These are phyloP conservation scores for Tulasnella sp. DNA, from an alignment of 768 basidiomycete genomes.

Conservation along the genomic window DNA sequence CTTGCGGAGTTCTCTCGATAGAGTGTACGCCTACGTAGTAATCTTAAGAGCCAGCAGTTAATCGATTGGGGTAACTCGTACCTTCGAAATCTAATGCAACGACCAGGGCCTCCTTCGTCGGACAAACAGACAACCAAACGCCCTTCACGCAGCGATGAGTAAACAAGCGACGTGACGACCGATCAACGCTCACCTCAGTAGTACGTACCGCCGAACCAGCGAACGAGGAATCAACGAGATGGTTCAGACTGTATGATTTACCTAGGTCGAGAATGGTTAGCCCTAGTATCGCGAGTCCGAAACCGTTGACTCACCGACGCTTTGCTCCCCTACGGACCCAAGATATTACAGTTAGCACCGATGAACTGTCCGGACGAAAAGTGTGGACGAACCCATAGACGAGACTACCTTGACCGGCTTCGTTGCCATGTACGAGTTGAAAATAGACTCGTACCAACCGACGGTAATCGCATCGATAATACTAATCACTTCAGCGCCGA, in stretches of 20 bases:
- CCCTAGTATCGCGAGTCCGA: not conserved
- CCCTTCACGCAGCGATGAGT: slow-evolving; percentile 29
- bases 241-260: slow-evolving; percentile 47
- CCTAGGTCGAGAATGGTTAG: slow-evolving; percentile 30
- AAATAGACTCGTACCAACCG: slow-evolving; percentile 54
- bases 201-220: slow-evolving; percentile 33
- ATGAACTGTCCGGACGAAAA: not conserved
- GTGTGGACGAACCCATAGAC: slow-evolving; percentile 38
- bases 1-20: slow-evolving; percentile 50
- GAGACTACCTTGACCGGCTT: slow-evolving; percentile 57
- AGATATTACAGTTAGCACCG: not conserved
- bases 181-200: slow-evolving; percentile 4
- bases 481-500: slow-evolving; percentile 47
- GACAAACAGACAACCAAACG: slow-evolving; percentile 56
- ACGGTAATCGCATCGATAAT: slow-evolving; percentile 45
- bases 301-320: slow-evolving; percentile 6
- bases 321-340: slow-evolving; percentile 9
- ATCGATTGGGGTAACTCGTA: slow-evolving; percentile 16
- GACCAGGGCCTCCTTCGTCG: slow-evolving; percentile 40
- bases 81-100: slow-evolving; percentile 58
- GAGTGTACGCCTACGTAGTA: slow-evolving; percentile 39
- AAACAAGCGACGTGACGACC: not conserved
- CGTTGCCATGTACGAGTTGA: slow-evolving; percentile 47
- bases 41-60: not conserved
- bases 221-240: slow-evolving; percentile 51